Conservation (phyloP, 2,329 filamentous ascomycete genomes). For the Rugonectria rugulosa region DNA sequence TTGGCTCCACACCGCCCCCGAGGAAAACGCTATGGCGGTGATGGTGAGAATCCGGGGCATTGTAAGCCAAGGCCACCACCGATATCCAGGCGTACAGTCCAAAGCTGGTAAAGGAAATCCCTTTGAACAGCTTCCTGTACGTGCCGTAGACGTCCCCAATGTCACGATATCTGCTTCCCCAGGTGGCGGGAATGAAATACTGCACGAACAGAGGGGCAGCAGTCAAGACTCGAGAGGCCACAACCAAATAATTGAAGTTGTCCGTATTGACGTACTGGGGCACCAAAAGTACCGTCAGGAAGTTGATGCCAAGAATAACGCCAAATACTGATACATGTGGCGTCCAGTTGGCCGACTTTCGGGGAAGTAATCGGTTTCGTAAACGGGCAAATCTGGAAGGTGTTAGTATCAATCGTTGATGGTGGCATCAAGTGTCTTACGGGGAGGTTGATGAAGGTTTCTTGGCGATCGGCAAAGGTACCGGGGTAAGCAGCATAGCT, state of each 20-base stretch:
- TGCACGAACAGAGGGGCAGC: constrained; percentile 56
- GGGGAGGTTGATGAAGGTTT: constrained; percentile 40
- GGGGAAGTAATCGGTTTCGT: constrained; percentile 43
- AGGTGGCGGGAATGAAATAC: constrained; percentile 55
- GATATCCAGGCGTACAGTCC: constrained; percentile 56
- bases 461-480: constrained; percentile 48
- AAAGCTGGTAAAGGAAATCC: constrained; percentile 53
- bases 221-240: constrained; percentile 48
- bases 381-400: constrained; percentile 35
- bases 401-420: constrained; percentile 4
- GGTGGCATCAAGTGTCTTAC: constrained; percentile 32
- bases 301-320: constrained; percentile 44
- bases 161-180: constrained; percentile 54
- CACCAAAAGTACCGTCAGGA: constrained; percentile 45
- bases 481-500: constrained; percentile 62
- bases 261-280: constrained; percentile 52
- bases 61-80: constrained; percentile 52
- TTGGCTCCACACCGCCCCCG: constrained; percentile 55
- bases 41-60: constrained; percentile 55
- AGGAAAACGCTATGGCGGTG: constrained; percentile 58
- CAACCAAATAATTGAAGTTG: constrained; percentile 46
- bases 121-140: constrained; percentile 56
- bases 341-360: constrained; percentile 54
- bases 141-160: constrained; percentile 49
- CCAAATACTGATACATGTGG: constrained; percentile 49